Evolutionary conservation across 2,329 filamentous ascomycete species (phyloP).

Genomic region (Aspergillus alliaceus): DNA sequence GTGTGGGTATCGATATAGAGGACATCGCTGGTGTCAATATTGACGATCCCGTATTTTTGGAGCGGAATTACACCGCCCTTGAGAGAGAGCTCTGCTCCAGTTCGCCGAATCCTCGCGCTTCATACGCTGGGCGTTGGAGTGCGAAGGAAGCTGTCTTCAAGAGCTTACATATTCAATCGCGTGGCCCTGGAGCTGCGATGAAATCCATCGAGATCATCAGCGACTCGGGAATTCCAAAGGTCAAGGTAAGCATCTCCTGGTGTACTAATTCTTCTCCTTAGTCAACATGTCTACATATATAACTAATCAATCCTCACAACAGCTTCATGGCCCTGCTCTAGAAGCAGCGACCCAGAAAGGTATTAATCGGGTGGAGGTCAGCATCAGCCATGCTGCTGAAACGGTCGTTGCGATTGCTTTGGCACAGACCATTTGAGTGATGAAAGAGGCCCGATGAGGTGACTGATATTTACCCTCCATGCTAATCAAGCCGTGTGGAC

Average conservation of each 20-base stretch:
- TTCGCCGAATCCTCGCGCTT: constrained; percentile 76
- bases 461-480: too few species aligned
- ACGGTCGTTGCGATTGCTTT: not conserved
- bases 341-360: not conserved
- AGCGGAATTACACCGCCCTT: constrained; percentile 84
- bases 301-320: not conserved
- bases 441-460: too few species aligned
- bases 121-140: constrained; percentile 61
- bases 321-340: not conserved
- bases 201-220: constrained; percentile 16
- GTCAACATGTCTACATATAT: too few species aligned
- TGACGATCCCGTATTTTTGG: constrained; percentile 85
- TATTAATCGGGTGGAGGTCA: not conserved
- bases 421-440: not conserved
- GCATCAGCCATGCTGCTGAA: not conserved
- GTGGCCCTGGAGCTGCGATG: constrained; percentile 14
- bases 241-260: not conserved
- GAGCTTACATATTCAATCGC: constrained; percentile 13
- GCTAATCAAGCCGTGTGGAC: too few species aligned
- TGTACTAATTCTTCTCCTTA: not conserved
- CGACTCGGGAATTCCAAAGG: not conserved
- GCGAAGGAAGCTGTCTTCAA: constrained; percentile 57
- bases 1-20: constrained; percentile 50
- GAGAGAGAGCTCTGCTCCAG: constrained; percentile 85
- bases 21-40: constrained; percentile 83